Conservation (phyloP, 176 grass and related monocot species). For the Saccharum spontaneum region DNA sequence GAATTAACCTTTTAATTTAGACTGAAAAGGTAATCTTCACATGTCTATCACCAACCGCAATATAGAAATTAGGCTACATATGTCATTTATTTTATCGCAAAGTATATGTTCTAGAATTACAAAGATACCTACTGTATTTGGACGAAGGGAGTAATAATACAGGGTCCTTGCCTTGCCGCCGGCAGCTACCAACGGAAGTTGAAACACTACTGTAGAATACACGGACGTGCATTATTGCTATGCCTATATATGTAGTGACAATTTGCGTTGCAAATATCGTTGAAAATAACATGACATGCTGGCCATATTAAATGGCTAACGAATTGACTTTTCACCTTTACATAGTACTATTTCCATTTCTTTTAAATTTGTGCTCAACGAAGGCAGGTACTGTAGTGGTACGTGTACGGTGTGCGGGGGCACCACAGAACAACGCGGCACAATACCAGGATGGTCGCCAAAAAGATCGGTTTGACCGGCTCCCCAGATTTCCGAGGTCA, state of each 20-base stretch:
- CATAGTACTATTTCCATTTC: background rate
- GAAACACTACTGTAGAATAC: too few relatives aligned
- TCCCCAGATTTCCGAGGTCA: background rate
- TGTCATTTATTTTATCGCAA: too few relatives aligned
- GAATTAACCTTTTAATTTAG: background rate
- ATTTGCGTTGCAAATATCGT: background rate
- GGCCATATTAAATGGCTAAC: background rate
- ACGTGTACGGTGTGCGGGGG: background rate
- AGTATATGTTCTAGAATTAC: too few relatives aligned
- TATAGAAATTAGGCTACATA: too few relatives aligned
- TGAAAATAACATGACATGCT: background rate
- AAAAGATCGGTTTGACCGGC: background rate
- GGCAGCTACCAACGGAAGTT: too few relatives aligned
- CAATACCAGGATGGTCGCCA: background rate
- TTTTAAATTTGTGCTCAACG: background rate
- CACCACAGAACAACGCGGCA: background rate
- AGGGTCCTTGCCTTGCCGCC: too few relatives aligned
- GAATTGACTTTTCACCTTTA: background rate
- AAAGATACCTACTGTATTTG: too few relatives aligned
- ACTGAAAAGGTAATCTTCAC: too few relatives aligned
- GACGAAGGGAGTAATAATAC: too few relatives aligned
- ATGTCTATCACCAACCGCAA: too few relatives aligned
- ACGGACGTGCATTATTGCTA: too few relatives aligned
- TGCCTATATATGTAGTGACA: too few relatives aligned
- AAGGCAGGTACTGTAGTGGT: background rate